These are phyloP conservation scores for Fraxinus velutina DNA, from an alignment of 305 asterid species.

Conservation along the genomic window DNA sequence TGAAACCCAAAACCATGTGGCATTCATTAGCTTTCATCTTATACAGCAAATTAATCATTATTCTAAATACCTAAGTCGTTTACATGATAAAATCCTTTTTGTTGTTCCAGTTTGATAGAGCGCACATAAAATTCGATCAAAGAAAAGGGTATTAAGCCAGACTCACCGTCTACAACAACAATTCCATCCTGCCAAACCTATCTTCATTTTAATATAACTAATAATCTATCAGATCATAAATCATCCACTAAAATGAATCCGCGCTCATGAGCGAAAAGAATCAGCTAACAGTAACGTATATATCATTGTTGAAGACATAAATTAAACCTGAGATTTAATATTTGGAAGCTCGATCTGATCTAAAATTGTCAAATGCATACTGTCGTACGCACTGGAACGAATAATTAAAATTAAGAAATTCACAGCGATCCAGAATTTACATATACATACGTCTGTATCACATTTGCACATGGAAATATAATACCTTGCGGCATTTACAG, in stretches of 20 bases:
- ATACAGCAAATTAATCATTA: background rate
- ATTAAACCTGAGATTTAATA: background rate
- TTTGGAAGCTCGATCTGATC: slow-evolving; percentile 38
- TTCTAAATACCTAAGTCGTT: background rate
- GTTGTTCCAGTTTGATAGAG: background rate
- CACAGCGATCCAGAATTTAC: background rate
- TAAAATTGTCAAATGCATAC: slow-evolving; percentile 15
- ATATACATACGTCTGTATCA: background rate
- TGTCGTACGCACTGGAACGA: background rate
- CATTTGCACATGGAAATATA: background rate
- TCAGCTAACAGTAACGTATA: background rate
- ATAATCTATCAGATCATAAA: background rate
- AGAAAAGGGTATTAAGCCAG: background rate
- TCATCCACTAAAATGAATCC: background rate
- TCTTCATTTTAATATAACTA: background rate
- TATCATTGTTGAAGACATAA: background rate
- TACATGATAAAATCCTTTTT: background rate
- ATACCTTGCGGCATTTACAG: slow-evolving; percentile 99
- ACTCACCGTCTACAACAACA: background rate
- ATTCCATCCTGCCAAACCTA: background rate
- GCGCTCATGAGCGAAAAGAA: background rate
- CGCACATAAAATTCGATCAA: background rate
- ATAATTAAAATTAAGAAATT: background rate
- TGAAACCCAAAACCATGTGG: slow-evolving; percentile 30
- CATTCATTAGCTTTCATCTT: slow-evolving; percentile 11